Percentiles rank a stretch among this genome's conserved stretches.
Evolutionary conservation across 805 yeast species (phyloP).

Genomic region (Lachancea kluyveri): DNA sequence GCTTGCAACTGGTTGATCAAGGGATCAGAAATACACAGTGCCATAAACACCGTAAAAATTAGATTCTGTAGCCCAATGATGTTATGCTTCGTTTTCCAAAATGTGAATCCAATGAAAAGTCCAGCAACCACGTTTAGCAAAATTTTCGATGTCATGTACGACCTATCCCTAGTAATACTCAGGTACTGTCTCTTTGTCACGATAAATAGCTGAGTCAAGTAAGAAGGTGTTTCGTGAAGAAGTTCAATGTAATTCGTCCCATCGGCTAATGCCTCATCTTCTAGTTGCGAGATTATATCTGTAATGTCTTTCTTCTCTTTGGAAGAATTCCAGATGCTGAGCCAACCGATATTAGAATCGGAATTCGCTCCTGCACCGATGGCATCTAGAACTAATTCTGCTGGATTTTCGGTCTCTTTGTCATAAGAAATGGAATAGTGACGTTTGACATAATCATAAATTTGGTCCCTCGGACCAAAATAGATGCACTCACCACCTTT

Average conservation of each 20-base stretch:
- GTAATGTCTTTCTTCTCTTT: constrained; percentile 9
- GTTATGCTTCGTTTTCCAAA: constrained; percentile 50
- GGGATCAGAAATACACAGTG: constrained; percentile 53
- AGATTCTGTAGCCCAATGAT: constrained; percentile 55
- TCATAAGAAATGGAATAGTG: too few species aligned
- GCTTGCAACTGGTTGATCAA: constrained; percentile 60
- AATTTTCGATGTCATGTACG: constrained; percentile 56
- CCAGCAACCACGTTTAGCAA: constrained; percentile 47
- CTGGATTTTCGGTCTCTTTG: constrained; percentile 56
- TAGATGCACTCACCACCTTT: constrained; percentile 67
- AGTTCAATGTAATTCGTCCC: constrained; percentile 15
- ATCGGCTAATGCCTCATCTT: constrained; percentile 14
- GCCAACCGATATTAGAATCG: constrained; percentile 14
- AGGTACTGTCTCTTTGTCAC: constrained; percentile 38
- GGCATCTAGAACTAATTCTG: constrained; percentile 68
- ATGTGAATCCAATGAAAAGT: constrained; percentile 68
- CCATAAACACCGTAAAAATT: constrained; percentile 56
- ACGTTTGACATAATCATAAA: constrained; percentile 42
- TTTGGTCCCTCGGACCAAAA: constrained; percentile 66
- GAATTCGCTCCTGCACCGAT: constrained; percentile 42
- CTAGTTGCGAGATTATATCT: constrained; percentile 9
- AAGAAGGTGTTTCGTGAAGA: constrained; percentile 34
- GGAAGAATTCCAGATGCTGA: constrained; percentile 20
- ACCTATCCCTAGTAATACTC: constrained; percentile 54
- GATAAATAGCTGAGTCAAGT: constrained; percentile 37